A percentile compares a stretch with the other conserved stretches of the same genome.
phyloP scores from a whole-genome alignment of 768 basidiomycete genomes.

The Mycena rosella region DNA sequence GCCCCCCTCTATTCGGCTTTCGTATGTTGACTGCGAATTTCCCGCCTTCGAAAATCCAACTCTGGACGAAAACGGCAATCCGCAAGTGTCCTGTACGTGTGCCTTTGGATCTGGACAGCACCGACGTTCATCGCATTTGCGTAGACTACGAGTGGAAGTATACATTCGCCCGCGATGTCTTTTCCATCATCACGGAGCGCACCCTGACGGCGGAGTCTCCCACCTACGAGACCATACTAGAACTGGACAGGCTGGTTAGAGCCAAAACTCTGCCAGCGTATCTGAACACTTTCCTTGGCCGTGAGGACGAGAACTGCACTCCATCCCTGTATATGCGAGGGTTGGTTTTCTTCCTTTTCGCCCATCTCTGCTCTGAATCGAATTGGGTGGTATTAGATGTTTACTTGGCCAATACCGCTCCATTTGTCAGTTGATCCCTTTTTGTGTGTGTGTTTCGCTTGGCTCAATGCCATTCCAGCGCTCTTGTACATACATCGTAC shows the following conservation, averaged over 20 bases:
- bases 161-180: constrained; percentile 45
- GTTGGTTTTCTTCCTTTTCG: too few relatives aligned
- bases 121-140: too few relatives aligned
- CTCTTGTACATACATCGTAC: constrained; percentile 74
- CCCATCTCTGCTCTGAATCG: too few relatives aligned
- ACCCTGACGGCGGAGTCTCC: constrained; percentile 76
- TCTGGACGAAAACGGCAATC: constrained; percentile 43
- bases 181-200: constrained; percentile 69
- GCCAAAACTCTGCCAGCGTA: too few relatives aligned
- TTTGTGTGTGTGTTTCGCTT: too few relatives aligned
- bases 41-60: constrained; percentile 56
- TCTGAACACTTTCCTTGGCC: too few relatives aligned
- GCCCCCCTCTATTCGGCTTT: constrained; percentile 74
- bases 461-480: constrained; percentile 48
- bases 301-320: too few relatives aligned
- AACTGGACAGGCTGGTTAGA: constrained; percentile 79
- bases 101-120: constrained; percentile 2
- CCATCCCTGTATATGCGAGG: constrained; percentile 60
- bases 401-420: too few relatives aligned
- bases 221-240: constrained; percentile 73
- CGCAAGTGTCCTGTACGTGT: constrained; percentile 45
- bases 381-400: too few relatives aligned
- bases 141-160: constrained; percentile 71
- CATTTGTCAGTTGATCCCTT: too few relatives aligned
- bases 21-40: constrained; percentile 76